Conservation (phyloP, 139 green algal genomes). For the Coelastrella sp. region DNA sequence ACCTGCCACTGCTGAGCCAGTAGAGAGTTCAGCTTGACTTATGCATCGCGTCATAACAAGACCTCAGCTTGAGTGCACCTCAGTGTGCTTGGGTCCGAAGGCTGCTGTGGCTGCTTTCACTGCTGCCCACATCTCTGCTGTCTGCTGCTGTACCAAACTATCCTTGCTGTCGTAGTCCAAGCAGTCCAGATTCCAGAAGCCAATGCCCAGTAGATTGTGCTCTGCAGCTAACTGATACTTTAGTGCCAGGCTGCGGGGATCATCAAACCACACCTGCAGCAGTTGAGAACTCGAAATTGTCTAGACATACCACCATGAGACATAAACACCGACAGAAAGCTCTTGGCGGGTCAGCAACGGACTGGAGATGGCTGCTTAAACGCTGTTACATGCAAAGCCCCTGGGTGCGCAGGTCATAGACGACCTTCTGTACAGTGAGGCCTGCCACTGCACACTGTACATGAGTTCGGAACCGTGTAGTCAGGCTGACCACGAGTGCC, state of each 20-base stretch:
- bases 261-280: conserved; percentile 68
- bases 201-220: conserved; percentile 54
- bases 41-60: too few relatives aligned
- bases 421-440: too few relatives aligned
- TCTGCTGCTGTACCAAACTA: conserved; percentile 25
- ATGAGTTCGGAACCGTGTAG: background rate
- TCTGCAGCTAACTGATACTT: conserved; percentile 51
- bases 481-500: background rate
- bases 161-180: conserved; percentile 54
- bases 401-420: too few relatives aligned
- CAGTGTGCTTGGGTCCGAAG: background rate
- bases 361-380: too few relatives aligned
- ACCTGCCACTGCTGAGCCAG: too few relatives aligned
- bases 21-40: too few relatives aligned
- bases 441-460: background rate
- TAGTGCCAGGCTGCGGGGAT: conserved; percentile 43
- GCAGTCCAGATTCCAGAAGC: conserved; percentile 65
- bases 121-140: conserved; percentile 56
- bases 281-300: background rate
- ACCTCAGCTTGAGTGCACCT: too few relatives aligned
- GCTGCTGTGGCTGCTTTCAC: conserved; percentile 15
- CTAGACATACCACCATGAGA: background rate
- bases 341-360: too few relatives aligned
- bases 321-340: too few relatives aligned
- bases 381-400: too few relatives aligned